These are phyloP conservation scores for Cladobotryum protrusum DNA, from an alignment of 2,329 filamentous ascomycete genomes.

Conservation along the genomic window DNA sequence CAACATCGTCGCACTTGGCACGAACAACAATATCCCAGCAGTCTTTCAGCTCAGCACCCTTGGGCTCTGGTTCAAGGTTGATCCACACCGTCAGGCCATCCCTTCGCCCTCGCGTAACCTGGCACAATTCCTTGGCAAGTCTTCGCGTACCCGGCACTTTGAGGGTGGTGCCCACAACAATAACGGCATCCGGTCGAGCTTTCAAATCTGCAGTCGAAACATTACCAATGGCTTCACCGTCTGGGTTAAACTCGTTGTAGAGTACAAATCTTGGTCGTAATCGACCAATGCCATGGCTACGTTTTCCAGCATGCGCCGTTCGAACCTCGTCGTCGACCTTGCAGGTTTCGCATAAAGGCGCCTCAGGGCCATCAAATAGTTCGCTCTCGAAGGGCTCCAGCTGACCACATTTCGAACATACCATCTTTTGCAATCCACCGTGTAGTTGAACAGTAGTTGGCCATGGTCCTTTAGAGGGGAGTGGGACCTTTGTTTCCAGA, in stretches of 20 bases:
- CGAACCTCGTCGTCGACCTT: constrained; percentile 69
- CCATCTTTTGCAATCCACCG: constrained; percentile 91
- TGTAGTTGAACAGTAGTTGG: constrained; percentile 90
- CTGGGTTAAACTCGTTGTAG: constrained; percentile 95
- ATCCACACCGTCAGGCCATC: constrained; percentile 92
- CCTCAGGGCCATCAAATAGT: constrained; percentile 76
- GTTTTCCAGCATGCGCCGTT: constrained; percentile 69
- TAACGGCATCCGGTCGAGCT: constrained; percentile 78
- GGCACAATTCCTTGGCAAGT: constrained; percentile 86
- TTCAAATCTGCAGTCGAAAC: constrained; percentile 83
- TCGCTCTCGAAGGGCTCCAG: constrained; percentile 69
- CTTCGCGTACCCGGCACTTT: constrained; percentile 91
- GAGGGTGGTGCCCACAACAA: constrained; percentile 91
- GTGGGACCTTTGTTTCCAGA: constrained; percentile 71
- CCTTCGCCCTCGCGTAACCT: constrained; percentile 71
- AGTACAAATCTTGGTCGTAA: constrained; percentile 89
- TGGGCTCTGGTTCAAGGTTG: constrained; percentile 80
- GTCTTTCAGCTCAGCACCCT: constrained; percentile 77
- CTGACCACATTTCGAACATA: constrained; percentile 85
- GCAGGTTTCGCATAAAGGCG: constrained; percentile 74
- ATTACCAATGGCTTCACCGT: constrained; percentile 90
- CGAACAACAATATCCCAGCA: constrained; percentile 89
- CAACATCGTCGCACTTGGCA: constrained; percentile 83
- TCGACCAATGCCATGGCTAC: constrained; percentile 87
- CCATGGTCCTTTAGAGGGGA: constrained; percentile 83